Evolutionary conservation across 2,329 filamentous ascomycete genomes (phyloP).

Genomic region (Bretziella fagacearum): DNA sequence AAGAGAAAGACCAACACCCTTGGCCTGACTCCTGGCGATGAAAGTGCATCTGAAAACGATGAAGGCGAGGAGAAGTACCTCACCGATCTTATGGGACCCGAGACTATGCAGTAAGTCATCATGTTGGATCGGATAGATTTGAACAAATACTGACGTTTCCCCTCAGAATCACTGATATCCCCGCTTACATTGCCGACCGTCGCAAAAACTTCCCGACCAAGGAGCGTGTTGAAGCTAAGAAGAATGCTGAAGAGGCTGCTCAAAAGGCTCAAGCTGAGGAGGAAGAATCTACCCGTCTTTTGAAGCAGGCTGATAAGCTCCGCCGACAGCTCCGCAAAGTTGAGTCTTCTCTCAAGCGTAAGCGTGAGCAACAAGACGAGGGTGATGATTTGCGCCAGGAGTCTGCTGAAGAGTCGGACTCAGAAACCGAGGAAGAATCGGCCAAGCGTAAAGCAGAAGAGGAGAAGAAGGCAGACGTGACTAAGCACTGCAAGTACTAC

Average conservation of each 20-base stretch:
- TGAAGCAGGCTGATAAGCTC: slow-evolving; percentile 45
- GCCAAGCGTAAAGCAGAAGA: slow-evolving; percentile 18
- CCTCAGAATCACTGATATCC: slow-evolving; percentile 49
- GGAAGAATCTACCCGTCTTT: slow-evolving; percentile 24
- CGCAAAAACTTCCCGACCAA: slow-evolving; percentile 66
- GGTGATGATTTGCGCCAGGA: slow-evolving; percentile 46
- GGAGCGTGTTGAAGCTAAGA: slow-evolving; percentile 48
- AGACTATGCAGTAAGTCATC: slow-evolving; percentile 40
- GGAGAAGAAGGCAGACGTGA: slow-evolving; percentile 39
- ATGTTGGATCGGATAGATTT: slow-evolving; percentile 3
- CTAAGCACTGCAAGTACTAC: slow-evolving; percentile 54
- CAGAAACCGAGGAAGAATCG: slow-evolving; percentile 32
- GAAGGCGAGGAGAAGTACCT: slow-evolving; percentile 55
- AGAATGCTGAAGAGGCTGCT: slow-evolving; percentile 29
- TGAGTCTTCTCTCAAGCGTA: slow-evolving; percentile 51
- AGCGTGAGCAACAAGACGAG: slow-evolving; percentile 49
- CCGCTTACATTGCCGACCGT: slow-evolving; percentile 66
- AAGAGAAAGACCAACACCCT: slow-evolving; percentile 56
- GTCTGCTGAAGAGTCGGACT: slow-evolving; percentile 30
- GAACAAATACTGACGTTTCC: slow-evolving; percentile 3
- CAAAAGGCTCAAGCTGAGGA: slow-evolving; percentile 44
- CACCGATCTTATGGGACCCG: slow-evolving; percentile 36
- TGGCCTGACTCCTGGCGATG: slow-evolving; percentile 50
- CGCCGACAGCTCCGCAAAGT: slow-evolving; percentile 50
- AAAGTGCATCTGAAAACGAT: slow-evolving; percentile 47